Evolutionary conservation across 805 yeast species (phyloP).

Genomic region (Metschnikowia koreensis): DNA sequence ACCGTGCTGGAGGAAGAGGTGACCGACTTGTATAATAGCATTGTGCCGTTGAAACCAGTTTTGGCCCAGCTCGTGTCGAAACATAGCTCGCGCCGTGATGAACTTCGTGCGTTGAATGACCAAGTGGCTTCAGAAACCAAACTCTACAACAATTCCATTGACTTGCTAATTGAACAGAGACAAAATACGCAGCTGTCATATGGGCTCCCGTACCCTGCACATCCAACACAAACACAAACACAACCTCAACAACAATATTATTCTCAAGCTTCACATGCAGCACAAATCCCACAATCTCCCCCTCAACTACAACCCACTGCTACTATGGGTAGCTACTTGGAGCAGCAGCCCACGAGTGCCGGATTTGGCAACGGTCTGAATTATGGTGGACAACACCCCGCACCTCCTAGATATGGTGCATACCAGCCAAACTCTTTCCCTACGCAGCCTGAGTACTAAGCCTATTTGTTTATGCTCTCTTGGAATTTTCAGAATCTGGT

Average conservation of each 20-base stretch:
- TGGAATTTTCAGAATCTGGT: too few relatives aligned
- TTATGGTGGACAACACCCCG: not conserved
- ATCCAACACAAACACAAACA: not conserved
- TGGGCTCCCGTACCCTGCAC: slow-evolving; percentile 9
- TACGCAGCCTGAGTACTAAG: not conserved
- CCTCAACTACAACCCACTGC: not conserved
- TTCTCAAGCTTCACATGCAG: not conserved
- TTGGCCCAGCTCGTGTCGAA: slow-evolving; percentile 75
- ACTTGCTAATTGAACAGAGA: slow-evolving; percentile 25
- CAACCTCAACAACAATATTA: not conserved
- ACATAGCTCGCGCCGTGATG: slow-evolving; percentile 74
- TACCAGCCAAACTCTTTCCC: not conserved
- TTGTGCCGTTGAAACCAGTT: slow-evolving; percentile 70
- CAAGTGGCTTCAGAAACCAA: slow-evolving; percentile 68
- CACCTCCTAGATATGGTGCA: not conserved
- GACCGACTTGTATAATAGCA: slow-evolving; percentile 67
- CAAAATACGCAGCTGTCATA: slow-evolving; percentile 4
- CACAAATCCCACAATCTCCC: not conserved
- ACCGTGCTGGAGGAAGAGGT: slow-evolving; percentile 58
- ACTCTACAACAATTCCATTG: slow-evolving; percentile 67
- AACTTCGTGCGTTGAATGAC: slow-evolving; percentile 65
- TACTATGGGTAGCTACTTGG: slow-evolving; percentile 3
- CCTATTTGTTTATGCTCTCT: not conserved
- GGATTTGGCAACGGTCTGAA: slow-evolving; percentile 38
- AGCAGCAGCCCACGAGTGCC: slow-evolving; percentile 37